Base-by-base conservation (phyloP, 495 filamentous ascomycete species). In the Aspergillus haitiensis region DNA sequence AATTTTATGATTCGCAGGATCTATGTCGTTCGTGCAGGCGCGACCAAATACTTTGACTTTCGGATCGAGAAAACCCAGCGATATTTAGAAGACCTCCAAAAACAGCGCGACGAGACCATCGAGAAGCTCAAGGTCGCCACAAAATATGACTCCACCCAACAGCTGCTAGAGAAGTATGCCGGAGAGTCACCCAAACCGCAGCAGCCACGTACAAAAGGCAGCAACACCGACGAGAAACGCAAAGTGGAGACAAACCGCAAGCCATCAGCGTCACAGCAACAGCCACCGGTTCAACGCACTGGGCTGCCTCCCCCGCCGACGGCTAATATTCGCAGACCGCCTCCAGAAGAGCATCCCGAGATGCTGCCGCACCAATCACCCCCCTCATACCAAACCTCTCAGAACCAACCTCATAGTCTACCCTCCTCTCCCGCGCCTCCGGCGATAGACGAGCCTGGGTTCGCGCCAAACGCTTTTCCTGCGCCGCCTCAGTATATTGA, bases 101-200 rank as follows among this genome's bases (percentile, higher is more conserved):
- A 83, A 56, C 88, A 97, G 72, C 85, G 92, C 47, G 83, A 88
- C 53, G 84, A 86, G 65, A 95, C 92, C 1, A 97, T 98, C 62
- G 89, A 95, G 67, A 93, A 92, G 74, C 84, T 98, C 50, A 98
- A 98, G 74, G 83, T 85, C 33, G 92, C 92, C 16, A 98, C 94
- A 36, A 96, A 90, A 69, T 98, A 95, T 75, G 88, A 97, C 72
- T 92, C 92, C 7, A 98, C 94, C 13, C 89, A 95, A 68, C 85
- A 96, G 66, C 74, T 98, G 52, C 83, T 98, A 3, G 89, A 98
- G 67, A 98, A 97, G 68, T 98, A 98, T 70, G 93, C 90, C 39
- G 89, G 84, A 33, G 76, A 81, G 39, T 78, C 82, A 15, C 79
- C 78, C 0, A 75, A 77, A 67, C 70, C 85, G 59, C 67, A 76